Base-by-base conservation (phyloP, 2,329 filamentous ascomycete species). In the Domatiomyces catenatus region DNA sequence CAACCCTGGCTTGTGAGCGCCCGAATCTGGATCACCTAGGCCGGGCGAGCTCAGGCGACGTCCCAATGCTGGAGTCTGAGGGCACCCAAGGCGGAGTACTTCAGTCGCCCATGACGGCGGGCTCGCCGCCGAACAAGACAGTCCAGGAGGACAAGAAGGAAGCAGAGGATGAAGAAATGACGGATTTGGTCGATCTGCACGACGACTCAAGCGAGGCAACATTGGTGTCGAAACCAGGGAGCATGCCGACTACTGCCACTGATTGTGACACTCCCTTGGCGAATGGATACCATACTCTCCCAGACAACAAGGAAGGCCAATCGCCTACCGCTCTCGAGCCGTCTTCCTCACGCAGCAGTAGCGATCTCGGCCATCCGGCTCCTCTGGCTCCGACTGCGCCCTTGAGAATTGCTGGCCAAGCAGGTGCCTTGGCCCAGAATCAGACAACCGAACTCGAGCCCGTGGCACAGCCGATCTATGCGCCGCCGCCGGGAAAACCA, bases 241-340 rank as follows among this genome's bases (percentile, higher is more conserved):
- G 20, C 24, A n/a, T 20, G 5, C 43, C n/a, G 3, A 44, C 26
- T 22, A 17, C n/a, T 3, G 46, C 15, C 12, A 42, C n/a, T 15
- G 26, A 48, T 7, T 26, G 52, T 4, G 54, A 54, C n/a, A 58
- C 59, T 20, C 57, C 60, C n/a, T 57, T 61, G 32, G 56, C 64
- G 22, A 60, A 63, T 7, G 51, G 60, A 50, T 48, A 56, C 47
- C 28, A 54, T 44, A 48, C 45, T n/a, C 50, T 50, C 6, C 42
- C 54, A 15, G 64, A 68, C 32, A 61, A 67, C 51, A 69, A 70
- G 48, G 69, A 71, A 51, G 70, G 70, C 48, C 56, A 64, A 22
- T 56, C 63, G 1, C 62, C 59, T 4, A 48, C 22, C 32, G 58
- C 58, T 36, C 50, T 46, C 42, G 42, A 51, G 15, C 17, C 42